Evolutionary conservation across 1,284 basidiomycete genomes (phyloP), one percentile per base, ranked within the genome.

Genomic region (Ceratobasidium sp.): DNA sequence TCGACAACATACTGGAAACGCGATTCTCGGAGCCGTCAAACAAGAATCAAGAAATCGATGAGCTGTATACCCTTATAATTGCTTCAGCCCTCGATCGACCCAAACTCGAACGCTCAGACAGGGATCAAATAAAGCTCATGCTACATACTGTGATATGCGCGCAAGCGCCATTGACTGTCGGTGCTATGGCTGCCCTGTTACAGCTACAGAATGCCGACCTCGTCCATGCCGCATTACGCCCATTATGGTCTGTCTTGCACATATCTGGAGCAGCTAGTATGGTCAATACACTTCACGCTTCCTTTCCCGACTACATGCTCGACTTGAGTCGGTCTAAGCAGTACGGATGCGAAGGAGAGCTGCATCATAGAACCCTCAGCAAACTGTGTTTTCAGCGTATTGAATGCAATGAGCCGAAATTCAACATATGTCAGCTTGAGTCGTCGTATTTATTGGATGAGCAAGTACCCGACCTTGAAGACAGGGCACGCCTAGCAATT

Each of bases 261-360:
- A 42, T 58, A 13, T 43, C 56, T 6, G 40, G 20, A 20, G 22
- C 54, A 1, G 42, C 34, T 20, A 10, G n/a, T 1, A 1, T 25
- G 7, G 38, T 57, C 13, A 42, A 17, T 12, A 57, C 54, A 10
- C 38, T 57, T 2, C 54, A 57, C 38, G 54, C 34, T 20, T 57
- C 54, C 10, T 57, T 57, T 20, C 54, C 54, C 5, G 35, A 57
- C 25, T 57, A 57, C 31, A 22, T 57, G 35, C 35, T 57, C 13
- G 6, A 38, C 35, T n/a, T n/a, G n/a, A 12, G 10, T 6, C 54
- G 54, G 2, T 57, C 54, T 3, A 3, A 13, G 10, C 2, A 5
- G 25, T 57, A 40, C 12, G 7, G 38, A n/a, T 57, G 54, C 54
- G n/a, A 57, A 12, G 2, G 10, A 1, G n/a, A 57, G 22, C 10